Conservation (phyloP, 352 stramenopile genomes). For the Pythium dissotocum region DNA sequence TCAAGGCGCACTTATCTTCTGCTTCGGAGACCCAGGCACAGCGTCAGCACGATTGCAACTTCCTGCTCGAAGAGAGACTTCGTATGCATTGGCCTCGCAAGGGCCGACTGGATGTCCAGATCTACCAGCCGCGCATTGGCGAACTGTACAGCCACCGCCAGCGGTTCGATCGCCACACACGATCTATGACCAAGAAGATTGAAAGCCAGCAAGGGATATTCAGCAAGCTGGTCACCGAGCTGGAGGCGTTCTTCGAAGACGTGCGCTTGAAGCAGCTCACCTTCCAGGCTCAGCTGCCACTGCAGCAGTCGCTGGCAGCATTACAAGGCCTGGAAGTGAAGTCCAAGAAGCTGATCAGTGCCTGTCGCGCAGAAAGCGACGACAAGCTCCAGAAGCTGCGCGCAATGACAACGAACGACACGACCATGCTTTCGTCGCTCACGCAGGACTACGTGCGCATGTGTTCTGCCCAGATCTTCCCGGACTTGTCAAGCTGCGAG, state of each 20-base stretch:
- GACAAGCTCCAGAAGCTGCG: constrained; percentile 33
- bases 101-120: constrained; percentile 82
- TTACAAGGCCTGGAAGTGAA: constrained; percentile 86
- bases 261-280: constrained; percentile 47
- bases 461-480: constrained; percentile 58
- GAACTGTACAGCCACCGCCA: constrained; percentile 83
- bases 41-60: constrained; percentile 36
- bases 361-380: constrained; percentile 40
- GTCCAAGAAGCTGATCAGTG: constrained; percentile 64
- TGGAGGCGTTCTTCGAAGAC: constrained; percentile 36
- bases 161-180: constrained; percentile 66
- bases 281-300: constrained; percentile 63
- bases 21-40: constrained; percentile 31
- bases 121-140: constrained; percentile 80
- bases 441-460: constrained; percentile 56
- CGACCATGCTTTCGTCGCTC: constrained; percentile 33
- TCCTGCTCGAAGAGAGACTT: constrained; percentile 82
- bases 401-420: constrained; percentile 35
- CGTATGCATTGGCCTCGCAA: constrained; percentile 88
- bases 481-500: constrained; percentile 57
- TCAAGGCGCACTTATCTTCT: constrained; percentile 18
- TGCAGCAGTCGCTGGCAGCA: constrained; percentile 72
- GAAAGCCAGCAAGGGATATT: constrained; percentile 57
- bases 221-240: constrained; percentile 29
- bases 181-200: constrained; percentile 54